These are phyloP conservation scores for Chenopodium suecicum DNA, from an alignment of 148 eudicot species.

Conservation along the genomic window DNA sequence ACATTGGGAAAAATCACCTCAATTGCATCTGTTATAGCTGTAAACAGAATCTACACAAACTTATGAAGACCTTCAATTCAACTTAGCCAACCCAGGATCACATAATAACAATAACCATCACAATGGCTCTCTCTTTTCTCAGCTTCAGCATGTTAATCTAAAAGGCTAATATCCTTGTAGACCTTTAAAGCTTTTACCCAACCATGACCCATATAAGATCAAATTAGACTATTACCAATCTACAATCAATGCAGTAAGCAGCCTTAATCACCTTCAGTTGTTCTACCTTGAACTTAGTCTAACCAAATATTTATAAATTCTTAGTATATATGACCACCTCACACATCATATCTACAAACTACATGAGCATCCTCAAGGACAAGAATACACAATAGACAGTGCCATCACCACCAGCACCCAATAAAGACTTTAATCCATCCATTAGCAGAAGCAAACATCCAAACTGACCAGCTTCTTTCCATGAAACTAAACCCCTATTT, in stretches of 20 bases:
- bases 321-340: background rate
- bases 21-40: background rate
- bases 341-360: background rate
- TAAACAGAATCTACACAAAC: background rate
- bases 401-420: no score
- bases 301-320: background rate
- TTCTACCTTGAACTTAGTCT: background rate
- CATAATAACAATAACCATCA: background rate
- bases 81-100: background rate
- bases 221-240: background rate
- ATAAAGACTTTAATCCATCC: no score
- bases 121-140: background rate
- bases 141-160: background rate
- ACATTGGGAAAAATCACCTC: background rate
- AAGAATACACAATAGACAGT: no score
- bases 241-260: background rate
- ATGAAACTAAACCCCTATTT: no score
- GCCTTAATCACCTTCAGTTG: slow-evolving; percentile 1
- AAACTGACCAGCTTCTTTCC: no score
- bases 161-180: background rate
- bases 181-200: background rate
- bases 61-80: background rate
- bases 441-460: no score
- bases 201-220: background rate
- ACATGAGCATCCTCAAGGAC: no score